These are phyloP conservation scores for Jamesozyma jinghongensis DNA, from an alignment of 805 yeast species.

Conservation along the genomic window DNA sequence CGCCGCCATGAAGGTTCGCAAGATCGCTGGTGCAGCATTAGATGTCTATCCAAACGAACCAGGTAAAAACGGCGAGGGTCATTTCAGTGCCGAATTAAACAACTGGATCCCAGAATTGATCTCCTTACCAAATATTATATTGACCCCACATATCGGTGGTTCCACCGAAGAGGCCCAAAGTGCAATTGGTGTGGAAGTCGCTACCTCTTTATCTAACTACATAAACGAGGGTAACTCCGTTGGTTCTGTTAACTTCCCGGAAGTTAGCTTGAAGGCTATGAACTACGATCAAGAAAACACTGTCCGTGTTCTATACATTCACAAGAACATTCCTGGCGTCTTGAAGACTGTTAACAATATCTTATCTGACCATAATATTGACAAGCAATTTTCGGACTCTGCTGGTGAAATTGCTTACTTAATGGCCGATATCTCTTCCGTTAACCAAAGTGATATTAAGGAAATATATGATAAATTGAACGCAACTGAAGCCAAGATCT, in stretches of 20 bases:
- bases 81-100: slow-evolving; percentile 67
- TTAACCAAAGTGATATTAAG: slow-evolving; percentile 73
- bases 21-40: slow-evolving; percentile 92
- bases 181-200: slow-evolving; percentile 95
- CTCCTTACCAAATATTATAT: slow-evolving; percentile 75
- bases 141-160: slow-evolving; percentile 98
- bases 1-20: slow-evolving; percentile 84
- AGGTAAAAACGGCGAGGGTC: slow-evolving; percentile 83
- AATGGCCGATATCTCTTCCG: slow-evolving; percentile 94
- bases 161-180: slow-evolving; percentile 98
- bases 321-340: slow-evolving; percentile 98
- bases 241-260: slow-evolving; percentile 99
- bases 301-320: slow-evolving; percentile 92
- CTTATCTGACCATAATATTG: slow-evolving; percentile 88
- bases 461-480: slow-evolving; percentile 75
- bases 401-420: slow-evolving; percentile 92
- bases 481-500: slow-evolving; percentile 81
- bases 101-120: slow-evolving; percentile 76
- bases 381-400: slow-evolving; percentile 96
- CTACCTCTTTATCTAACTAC: slow-evolving; percentile 74
- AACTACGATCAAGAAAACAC: slow-evolving; percentile 79
- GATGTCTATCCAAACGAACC: slow-evolving; percentile 98
- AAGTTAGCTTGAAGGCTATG: slow-evolving; percentile 81
- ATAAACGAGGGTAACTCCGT: slow-evolving; percentile 91
- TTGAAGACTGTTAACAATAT: slow-evolving; percentile 94